Evolutionary conservation across 257 asterid genomes (phyloP).

Genomic region (Coffea eugenioides): DNA sequence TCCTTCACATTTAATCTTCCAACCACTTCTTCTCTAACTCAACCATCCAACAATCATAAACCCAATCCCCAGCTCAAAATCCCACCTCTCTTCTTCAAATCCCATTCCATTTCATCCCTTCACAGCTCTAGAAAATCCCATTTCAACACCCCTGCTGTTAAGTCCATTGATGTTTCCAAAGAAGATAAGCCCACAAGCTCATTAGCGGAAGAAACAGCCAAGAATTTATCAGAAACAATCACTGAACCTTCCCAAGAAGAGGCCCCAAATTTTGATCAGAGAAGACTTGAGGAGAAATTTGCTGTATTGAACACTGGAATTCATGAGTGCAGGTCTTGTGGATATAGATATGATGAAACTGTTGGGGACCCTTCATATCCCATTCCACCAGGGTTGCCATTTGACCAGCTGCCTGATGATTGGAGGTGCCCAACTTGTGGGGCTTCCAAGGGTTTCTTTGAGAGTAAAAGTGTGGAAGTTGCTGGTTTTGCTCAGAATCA

Average conservation of each 20-base stretch:
- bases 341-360: conserved; percentile 56
- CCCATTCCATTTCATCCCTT: conserved; percentile 31
- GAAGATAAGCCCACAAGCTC: conserved; percentile 59
- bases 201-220: conserved; percentile 32
- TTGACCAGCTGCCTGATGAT: conserved; percentile 74
- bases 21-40: conserved; percentile 36
- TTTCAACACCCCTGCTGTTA: conserved; percentile 29
- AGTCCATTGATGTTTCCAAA: conserved; percentile 73
- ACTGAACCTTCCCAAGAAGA: conserved; percentile 26
- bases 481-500: conserved; percentile 96
- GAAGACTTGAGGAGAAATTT: conserved; percentile 81
- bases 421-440: conserved; percentile 98
- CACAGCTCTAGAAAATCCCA: conserved; percentile 31
- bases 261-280: conserved; percentile 24
- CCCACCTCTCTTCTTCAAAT: conserved; percentile 31
- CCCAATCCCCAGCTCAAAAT: conserved; percentile 34
- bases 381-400: conserved; percentile 87
- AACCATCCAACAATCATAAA: conserved; percentile 15
- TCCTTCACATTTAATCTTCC: conserved; percentile 52
- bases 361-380: conserved; percentile 86
- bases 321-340: conserved; percentile 86
- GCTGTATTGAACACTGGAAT: conserved; percentile 90
- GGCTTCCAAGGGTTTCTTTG: conserved; percentile 82
- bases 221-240: conserved; percentile 19
- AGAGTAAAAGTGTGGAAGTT: conserved; percentile 82